Percentiles rank a stretch among this genome's conserved stretches.
These are phyloP conservation scores for Sporothrix schenckii DNA, from an alignment of 2,329 filamentous ascomycete genomes.

Conservation along the genomic window DNA sequence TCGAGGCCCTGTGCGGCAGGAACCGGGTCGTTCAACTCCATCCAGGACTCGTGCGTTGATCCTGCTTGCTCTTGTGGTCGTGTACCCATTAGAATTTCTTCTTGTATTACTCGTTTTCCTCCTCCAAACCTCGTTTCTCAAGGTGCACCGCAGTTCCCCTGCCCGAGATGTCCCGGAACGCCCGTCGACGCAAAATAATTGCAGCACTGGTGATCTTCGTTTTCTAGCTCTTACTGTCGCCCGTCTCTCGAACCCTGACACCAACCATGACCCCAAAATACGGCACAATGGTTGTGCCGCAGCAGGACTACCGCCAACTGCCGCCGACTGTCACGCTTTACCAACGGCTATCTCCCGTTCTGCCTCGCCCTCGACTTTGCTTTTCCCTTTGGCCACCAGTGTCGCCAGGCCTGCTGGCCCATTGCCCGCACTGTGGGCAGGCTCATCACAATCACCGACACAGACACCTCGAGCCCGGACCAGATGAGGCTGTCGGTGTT, in stretches of 20 bases:
- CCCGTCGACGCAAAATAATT: neutral
- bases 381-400: neutral
- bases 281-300: neutral
- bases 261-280: neutral
- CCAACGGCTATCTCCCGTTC: neutral
- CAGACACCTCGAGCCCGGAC: slow-evolving; percentile 49
- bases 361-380: neutral
- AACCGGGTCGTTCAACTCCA: neutral
- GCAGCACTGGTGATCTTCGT: neutral
- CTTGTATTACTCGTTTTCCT: neutral
- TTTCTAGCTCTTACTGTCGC: neutral
- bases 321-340: too few species aligned
- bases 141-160: neutral
- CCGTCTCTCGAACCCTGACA: neutral
- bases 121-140: neutral
- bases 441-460: slow-evolving; percentile 49
- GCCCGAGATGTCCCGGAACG: neutral
- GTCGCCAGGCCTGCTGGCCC: slow-evolving; percentile 16
- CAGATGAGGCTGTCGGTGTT: slow-evolving; percentile 49
- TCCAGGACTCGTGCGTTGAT: neutral
- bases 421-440: slow-evolving; percentile 47
- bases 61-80: neutral
- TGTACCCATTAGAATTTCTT: neutral
- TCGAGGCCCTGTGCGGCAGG: neutral
- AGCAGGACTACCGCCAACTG: too few species aligned